Conservation (phyloP, 768 basidiomycete species). For the Gyrodon lividus region DNA sequence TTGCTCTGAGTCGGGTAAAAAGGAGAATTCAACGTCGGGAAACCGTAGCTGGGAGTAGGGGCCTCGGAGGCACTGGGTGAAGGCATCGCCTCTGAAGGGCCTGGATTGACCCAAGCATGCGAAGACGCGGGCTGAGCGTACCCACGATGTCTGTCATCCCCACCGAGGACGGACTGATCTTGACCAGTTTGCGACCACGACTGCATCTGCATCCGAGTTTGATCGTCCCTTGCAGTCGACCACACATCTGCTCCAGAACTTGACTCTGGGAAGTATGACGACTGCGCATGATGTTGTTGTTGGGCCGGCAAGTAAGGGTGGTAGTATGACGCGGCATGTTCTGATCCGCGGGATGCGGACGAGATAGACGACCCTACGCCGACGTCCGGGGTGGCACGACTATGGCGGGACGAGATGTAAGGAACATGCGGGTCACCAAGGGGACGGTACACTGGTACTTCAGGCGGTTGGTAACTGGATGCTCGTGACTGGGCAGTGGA, state of each 20-base stretch:
- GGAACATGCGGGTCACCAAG: constrained; percentile 27
- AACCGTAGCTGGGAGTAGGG: constrained; percentile 29
- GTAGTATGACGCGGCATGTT: constrained; percentile 23
- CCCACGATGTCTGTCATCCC: constrained; percentile 30
- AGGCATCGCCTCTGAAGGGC: constrained; percentile 23
- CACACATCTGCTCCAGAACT: constrained; percentile 20
- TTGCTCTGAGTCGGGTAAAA: constrained; percentile 48
- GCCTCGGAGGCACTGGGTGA: constrained; percentile 21
- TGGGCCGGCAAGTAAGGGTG: constrained; percentile 25
- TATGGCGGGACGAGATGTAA: constrained; percentile 27
- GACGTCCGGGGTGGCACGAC: constrained; percentile 26
- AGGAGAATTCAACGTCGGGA: constrained; percentile 57
- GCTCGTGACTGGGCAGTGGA: constrained; percentile 14
- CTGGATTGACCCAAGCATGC: constrained; percentile 23
- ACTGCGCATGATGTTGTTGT: constrained; percentile 22
- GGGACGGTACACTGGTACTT: constrained; percentile 19
- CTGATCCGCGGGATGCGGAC: constrained; percentile 26
- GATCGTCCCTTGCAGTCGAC: constrained; percentile 22
- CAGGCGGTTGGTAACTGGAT: constrained; percentile 26
- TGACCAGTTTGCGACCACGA: constrained; percentile 29
- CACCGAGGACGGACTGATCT: constrained; percentile 11
- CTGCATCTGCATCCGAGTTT: constrained; percentile 17
- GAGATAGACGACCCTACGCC: constrained; percentile 17
- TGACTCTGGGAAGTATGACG: constrained; percentile 25
- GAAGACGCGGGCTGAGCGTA: constrained; percentile 26